Base-by-base conservation (phyloP, 768 basidiomycete genomes). In the Phanerochaete carnosa region DNA sequence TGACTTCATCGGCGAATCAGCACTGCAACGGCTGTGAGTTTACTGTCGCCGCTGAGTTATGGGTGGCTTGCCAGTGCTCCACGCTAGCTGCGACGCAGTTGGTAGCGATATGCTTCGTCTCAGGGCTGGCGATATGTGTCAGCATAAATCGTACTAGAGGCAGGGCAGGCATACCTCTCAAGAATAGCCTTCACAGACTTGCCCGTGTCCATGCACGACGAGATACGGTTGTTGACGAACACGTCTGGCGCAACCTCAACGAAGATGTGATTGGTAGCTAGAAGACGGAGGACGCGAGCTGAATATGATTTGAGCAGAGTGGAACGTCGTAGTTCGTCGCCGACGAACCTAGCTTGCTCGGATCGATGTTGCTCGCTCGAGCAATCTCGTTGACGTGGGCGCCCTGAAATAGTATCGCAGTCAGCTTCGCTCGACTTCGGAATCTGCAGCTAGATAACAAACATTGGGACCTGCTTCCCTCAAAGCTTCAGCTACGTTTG, bases 1-100 rank as follows among this genome's bases (percentile, higher is more conserved):
- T 0, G 89, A 79, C 72, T 92, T 92, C 75, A 85, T 82, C 47
- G 90, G 80, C 67, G 92, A 90, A 66, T 92, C 89, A 5, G 87
- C 79, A 62, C 90, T 91, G 5, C 33, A 54, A 29, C 23, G 47
- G 25, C 29, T 12, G 28, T 23, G 47, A 29, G 25, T 1, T 7
- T 45, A 16, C 22, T 46, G 29, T 25, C 19, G 30, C 12, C 28
- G 9, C 35, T 15, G 16, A 26, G 23, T 33, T 45, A 50, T 12
- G 19, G 9, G 43, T 19, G 58, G 37, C 83, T 47, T 56, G 89
- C 90, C 80, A 84, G 46, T 90, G 68, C 12, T 85, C 89, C 12
- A 90, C 79, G 64, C 90, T 85, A 0, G 89, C 90, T 5, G 89
- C 78, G 5, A 85, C 80, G 2, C 86, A 89, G 62, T 84, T 81